Percentiles rank a stretch among this genome's conserved stretches.
Evolutionary conservation across 2,329 filamentous ascomycete species (phyloP).

Genomic region (Cordyceps cateniannulata): DNA sequence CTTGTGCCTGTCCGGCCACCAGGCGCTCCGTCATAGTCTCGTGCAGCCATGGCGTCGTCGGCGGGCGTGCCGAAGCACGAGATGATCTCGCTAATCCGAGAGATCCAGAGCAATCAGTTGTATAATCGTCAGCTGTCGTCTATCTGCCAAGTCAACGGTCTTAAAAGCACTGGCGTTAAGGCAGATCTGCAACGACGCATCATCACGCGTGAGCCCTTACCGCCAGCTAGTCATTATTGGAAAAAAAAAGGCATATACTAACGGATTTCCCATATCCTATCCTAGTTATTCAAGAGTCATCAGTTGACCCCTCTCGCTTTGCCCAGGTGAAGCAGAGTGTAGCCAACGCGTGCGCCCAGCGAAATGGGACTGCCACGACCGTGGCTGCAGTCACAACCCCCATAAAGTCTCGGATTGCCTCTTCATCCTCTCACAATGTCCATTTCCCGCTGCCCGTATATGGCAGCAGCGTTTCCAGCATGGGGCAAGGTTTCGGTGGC

Average conservation of each 20-base stretch:
- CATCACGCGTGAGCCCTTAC: slow-evolving; percentile 58
- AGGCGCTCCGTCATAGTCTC: background rate
- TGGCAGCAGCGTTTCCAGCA: background rate
- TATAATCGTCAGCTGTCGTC: slow-evolving; percentile 63
- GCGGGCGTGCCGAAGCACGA: slow-evolving; percentile 32
- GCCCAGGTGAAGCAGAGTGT: slow-evolving; percentile 39
- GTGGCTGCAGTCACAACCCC: slow-evolving; percentile 14
- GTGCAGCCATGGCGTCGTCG: slow-evolving; percentile 20
- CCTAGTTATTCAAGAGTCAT: slow-evolving; percentile 36
- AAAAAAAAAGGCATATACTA: no score
- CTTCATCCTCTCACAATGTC: slow-evolving; percentile 13
- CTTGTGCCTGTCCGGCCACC: slow-evolving; percentile 6
- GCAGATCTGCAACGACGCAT: slow-evolving; percentile 73
- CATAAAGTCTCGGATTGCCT: slow-evolving; percentile 13
- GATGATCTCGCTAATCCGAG: slow-evolving; percentile 37
- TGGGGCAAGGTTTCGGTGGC: slow-evolving; percentile 8
- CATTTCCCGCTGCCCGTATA: slow-evolving; percentile 9
- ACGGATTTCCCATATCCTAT: background rate
- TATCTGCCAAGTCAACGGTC: slow-evolving; percentile 67
- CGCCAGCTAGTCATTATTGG: background rate
- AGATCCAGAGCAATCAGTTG: slow-evolving; percentile 37
- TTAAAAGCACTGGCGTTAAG: slow-evolving; percentile 80
- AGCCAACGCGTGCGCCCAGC: slow-evolving; percentile 25
- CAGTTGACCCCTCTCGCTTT: slow-evolving; percentile 33
- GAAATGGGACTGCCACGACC: slow-evolving; percentile 21